These are phyloP conservation scores for Hymenoscyphus scutula DNA, from an alignment of 2,329 filamentous ascomycete species.

Conservation along the genomic window DNA sequence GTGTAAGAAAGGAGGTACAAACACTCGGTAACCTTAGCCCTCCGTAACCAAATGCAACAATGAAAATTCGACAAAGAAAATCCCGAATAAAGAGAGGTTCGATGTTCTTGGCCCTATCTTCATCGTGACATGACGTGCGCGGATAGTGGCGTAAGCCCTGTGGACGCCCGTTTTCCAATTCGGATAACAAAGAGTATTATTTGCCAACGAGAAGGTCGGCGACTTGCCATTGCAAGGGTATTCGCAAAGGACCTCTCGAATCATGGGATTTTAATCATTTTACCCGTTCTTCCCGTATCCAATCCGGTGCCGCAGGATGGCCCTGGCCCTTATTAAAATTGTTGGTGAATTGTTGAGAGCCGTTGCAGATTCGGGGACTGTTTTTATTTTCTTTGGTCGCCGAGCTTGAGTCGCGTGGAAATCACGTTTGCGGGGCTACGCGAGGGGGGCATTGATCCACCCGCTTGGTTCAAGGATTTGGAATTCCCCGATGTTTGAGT, in stretches of 20 bases:
- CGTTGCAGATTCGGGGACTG: conserved; percentile 1
- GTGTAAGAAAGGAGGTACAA: neutral
- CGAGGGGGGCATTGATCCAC: neutral
- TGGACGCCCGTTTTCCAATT: neutral
- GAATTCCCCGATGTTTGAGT: neutral
- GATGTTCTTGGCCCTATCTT: neutral
- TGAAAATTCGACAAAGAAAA: neutral
- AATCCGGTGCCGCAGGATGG: neutral
- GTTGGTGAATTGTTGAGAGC: neutral
- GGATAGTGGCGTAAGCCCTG: neutral
- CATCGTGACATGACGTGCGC: neutral
- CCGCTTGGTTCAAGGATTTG: neutral
- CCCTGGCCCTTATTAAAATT: neutral
- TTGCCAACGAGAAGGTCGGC: neutral
- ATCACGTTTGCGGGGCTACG: neutral
- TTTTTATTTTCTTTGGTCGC: no score
- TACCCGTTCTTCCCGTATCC: neutral
- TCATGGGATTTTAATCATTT: neutral
- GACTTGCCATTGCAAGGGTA: neutral
- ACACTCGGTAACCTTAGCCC: neutral
- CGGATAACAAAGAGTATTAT: neutral
- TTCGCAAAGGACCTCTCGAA: neutral
- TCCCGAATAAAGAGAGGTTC: neutral
- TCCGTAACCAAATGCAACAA: neutral
- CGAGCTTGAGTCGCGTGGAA: neutral